Conservation (phyloP, 768 basidiomycete genomes). For the Tylopilus felleus region DNA sequence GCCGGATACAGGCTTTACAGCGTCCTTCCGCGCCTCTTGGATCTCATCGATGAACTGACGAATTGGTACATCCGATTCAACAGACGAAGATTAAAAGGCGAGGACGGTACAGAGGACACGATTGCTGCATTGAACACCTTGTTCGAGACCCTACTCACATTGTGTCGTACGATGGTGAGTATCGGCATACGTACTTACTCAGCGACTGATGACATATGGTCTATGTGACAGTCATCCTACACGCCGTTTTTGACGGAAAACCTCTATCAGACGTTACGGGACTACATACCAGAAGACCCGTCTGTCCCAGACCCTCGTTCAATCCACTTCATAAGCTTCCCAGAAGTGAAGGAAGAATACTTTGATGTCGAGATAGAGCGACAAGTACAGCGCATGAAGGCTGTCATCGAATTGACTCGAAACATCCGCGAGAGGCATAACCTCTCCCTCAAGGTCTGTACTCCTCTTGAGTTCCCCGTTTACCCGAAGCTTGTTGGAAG, state of each 20-base stretch:
- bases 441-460: slow-evolving; percentile 79
- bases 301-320: slow-evolving; percentile 79
- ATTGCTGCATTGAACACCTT: slow-evolving; percentile 87
- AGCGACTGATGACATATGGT: not conserved
- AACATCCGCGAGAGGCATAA: slow-evolving; percentile 84
- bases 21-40: slow-evolving; percentile 90
- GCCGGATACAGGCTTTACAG: slow-evolving; percentile 96
- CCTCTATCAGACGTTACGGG: slow-evolving; percentile 85
- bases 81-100: slow-evolving; percentile 91
- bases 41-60: slow-evolving; percentile 92
- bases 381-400: slow-evolving; percentile 91
- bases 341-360: slow-evolving; percentile 90
- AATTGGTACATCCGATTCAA: slow-evolving; percentile 99
- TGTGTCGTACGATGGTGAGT: slow-evolving; percentile 91
- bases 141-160: slow-evolving; percentile 91
- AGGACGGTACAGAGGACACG: slow-evolving; percentile 88
- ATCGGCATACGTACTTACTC: not conserved
- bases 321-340: slow-evolving; percentile 93
- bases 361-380: slow-evolving; percentile 92
- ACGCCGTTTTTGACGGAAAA: slow-evolving; percentile 98
- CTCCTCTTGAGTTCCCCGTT: not conserved
- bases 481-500: not conserved
- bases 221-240: slow-evolving; percentile 75
- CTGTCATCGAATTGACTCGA: slow-evolving; percentile 89
- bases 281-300: slow-evolving; percentile 79